Evolutionary conservation across 202 grass and related monocot species (phyloP), one percentile per base, ranked within the genome.

Genomic region (Cymbopogon flexuosus): DNA sequence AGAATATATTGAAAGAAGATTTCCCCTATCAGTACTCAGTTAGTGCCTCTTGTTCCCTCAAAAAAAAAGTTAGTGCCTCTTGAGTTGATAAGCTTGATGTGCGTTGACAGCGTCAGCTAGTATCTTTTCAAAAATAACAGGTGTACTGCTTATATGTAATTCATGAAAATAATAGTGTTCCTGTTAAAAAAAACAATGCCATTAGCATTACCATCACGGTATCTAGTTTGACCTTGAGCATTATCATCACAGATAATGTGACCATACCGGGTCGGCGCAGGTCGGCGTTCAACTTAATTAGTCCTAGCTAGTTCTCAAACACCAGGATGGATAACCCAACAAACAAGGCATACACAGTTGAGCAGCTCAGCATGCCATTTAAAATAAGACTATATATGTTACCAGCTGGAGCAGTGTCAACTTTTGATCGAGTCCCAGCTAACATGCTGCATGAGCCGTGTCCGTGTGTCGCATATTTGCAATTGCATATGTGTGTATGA

Each of bases 171-270:
- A 67, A 30, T 12, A 59, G 41, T 30, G 3, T 7, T 42, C 5
- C 30, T 60, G 29, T 19, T 37, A 8, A 6, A 67, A 73, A 58
- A 23, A 4, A 7, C 1, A 52, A 30, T 11, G 21, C 0, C 18
- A 9, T 33, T 16, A 70, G 23, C 51, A 42, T 69, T 70, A 60
- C 30, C 78, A 45, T 21, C 64, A 68, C 6, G 11, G 8, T 51
- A 72, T 35, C 35, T 60, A 4, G 35, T 59, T 37, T 40, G 34
- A 43, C 34, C 5, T 16, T 22, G 8, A 8, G 70, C 65, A 46
- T 84, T 84, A 84, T 84, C 86, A 70, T 88, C 36, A 21, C 70
- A 80, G 54, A 88, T 76, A 88, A 84, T 72, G 46, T 72, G 87
- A 79, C 80, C 77, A 65, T 76, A 23, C 33, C 14, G 11, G 23